Evolutionary conservation across 1,139 yeast species (phyloP), one percentile per base, ranked within the genome.

Genomic region (Kodamaea ohmeri): DNA sequence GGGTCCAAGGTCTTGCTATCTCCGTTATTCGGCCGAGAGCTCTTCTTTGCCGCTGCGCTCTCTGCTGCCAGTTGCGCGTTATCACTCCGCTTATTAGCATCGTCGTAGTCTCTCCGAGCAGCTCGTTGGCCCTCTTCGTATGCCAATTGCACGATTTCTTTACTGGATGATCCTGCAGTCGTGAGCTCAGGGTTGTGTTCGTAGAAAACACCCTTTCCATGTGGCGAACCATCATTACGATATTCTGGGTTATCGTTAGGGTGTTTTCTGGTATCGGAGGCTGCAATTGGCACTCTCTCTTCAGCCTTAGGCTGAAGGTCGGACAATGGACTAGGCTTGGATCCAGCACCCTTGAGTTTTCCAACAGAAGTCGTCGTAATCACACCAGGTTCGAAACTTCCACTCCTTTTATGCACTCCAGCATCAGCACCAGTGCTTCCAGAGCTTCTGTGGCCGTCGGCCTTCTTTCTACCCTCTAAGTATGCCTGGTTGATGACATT

Each of bases 91-190:
- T 30, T 38, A 26, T 34, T 41, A 35, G 19, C 41, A 36, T 25
- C 44, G 40, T 35, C 36, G 18, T 32, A 13, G 17, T 43, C 44
- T 32, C 41, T 43, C 19, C 43, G 47, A 7, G 48, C 46, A 14
- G 42, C 47, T 38, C 49, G 45, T 36, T 43, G 47, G 32, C 55
- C 55, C 16, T 44, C 49, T 14, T 50, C 51, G 34, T 53, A 52
- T n/a, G 52, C 32, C 12, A 69, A 69, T 28, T 51, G 44, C 9
- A 70, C 63, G 45, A 67, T 63, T 29, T 67, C 67, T 37, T 60
- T 66, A 4, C 45, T 34, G 28, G 41, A 29, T n/a, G 19, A 29
- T 3, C 32, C 32, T 4, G 34, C 34, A 3, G 34, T 31, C 4
- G 32, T 29, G 25, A 20, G 22, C 26, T 20, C 19, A 4, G 34